A percentile compares a stretch with the other conserved stretches of the same genome.
Conservation (phyloP, 768 basidiomycete genomes). For the Suillus occidentalis region DNA sequence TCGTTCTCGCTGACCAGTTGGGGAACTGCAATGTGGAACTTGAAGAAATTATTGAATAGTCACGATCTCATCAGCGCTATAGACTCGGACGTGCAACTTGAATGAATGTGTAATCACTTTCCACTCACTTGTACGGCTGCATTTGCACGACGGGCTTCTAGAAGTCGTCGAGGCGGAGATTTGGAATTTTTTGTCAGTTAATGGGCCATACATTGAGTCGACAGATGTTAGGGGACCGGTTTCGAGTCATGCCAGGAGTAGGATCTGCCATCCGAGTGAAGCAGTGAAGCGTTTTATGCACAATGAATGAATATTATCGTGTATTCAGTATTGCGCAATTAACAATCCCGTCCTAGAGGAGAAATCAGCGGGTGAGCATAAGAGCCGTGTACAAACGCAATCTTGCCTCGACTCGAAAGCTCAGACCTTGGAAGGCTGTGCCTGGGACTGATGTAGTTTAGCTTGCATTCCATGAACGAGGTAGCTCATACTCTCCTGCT, state of each 20-base stretch:
- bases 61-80: too few species aligned
- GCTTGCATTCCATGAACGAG: slow-evolving; percentile 72
- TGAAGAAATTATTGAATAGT: too few species aligned
- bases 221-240: too few species aligned
- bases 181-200: background rate
- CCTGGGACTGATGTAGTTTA: slow-evolving; percentile 41
- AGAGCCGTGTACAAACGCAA: background rate
- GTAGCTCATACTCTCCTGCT: slow-evolving; percentile 85
- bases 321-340: background rate
- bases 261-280: background rate
- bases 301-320: background rate
- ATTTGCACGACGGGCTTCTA: background rate
- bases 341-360: background rate
- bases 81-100: too few species aligned
- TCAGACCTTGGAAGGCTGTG: background rate
- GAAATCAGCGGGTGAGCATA: background rate
- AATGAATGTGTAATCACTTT: too few species aligned
- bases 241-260: background rate
- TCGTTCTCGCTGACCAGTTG: too few species aligned
- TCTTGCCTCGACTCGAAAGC: background rate
- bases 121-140: background rate
- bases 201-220: too few species aligned
- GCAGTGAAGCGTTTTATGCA: background rate
- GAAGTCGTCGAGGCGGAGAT: background rate
- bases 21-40: too few species aligned